Base-by-base conservation (phyloP, 305 asterid species). In the Solanum hybrid region DNA sequence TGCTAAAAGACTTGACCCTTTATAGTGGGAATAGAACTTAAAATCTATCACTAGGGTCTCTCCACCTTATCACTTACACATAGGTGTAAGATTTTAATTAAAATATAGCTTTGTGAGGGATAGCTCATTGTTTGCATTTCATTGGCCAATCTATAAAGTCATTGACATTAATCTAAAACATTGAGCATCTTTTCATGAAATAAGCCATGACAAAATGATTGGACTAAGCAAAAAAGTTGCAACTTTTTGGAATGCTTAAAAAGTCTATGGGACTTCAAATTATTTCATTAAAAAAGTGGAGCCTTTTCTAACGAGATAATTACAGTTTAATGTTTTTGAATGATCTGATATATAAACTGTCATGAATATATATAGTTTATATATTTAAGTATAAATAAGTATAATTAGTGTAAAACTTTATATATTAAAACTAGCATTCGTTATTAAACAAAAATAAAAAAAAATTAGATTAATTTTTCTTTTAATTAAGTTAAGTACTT, bases 161-260 rank as follows among this genome's bases (percentile, higher is more conserved):
- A 56, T 56, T 19, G 87, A 51, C 75, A 85, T 85, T 84, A 84
- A 51, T 51, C 34, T 60, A 56, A 11, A 51, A 19, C 38, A 32
- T 56, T 85, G 75, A 85, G 88, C 76, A 56, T 85, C 88, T 85
- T 26, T 71, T 56, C 7, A 56, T 85, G 77, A 56, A 85, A 60
- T 56, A 31, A 79, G 88, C 32, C 88, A 29, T 56, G 88, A 60
- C 88, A 85, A 85, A 85, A 85, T 85, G 77, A 85, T 85, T 85
- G 88, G 87, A 85, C 77, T 85, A 85, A 60, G 32, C 77, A 34
- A 60, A 85, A 82, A 81, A 85, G 72, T 11, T 6, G 9, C 24
- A 56, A 56, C 88, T 12, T 85, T 85, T 85, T 60, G 88, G 77
- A 85, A 85, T 85, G 12, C 77, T 34, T 32, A 32, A 60, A 85